Base-by-base conservation (phyloP, 352 stramenopile species). In the Pythium scleroteichum region DNA sequence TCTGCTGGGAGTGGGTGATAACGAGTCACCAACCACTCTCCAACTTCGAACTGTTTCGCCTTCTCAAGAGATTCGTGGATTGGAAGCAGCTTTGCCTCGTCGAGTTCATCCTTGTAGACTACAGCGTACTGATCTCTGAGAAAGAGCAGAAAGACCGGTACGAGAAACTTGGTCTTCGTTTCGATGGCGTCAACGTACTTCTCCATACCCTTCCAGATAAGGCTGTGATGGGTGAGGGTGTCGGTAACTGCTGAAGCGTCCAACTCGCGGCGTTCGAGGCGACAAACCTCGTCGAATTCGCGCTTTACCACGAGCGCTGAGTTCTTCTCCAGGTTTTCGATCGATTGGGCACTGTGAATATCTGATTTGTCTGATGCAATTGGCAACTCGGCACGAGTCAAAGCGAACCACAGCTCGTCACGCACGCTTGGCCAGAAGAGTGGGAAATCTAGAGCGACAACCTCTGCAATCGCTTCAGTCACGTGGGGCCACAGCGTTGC, bases 401-500 rank as follows among this genome's bases (percentile, higher is more conserved):
- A 59, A 7, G 66, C 64, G 13, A 75, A 59, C 56, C 63, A 71
- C 41, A 93, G 68, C 56, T 91, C 85, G 10, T 70, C 64, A 4
- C 73, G 77, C 4, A 87, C 67, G 48, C 64, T 86, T 4, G 72
- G 68, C 83, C 85, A 93, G 20, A 85, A 66, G n/a, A 82, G 73
- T 13, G 76, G 66, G 54, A 92, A 89, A 19, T 92, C 72, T 19
- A 76, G 54, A 16, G 71, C 55, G 6, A 78, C 69, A 13, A 79
- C 71, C 29, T 78, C 72, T 17, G 90, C 83, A 32, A 96, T 68
- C 1, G 83, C 82, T 22, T 91, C 80, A 0, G 84, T 69, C 22
- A 96, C 68, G 40, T 96, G 87, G 10, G 82, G 56, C 87, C 87
- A 96, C 61, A 96, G 81, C 4, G 82, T 91, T 8, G 87, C 80